Base-by-base conservation (phyloP, 805 yeast genomes). In the Scheffersomyces spartinae region DNA sequence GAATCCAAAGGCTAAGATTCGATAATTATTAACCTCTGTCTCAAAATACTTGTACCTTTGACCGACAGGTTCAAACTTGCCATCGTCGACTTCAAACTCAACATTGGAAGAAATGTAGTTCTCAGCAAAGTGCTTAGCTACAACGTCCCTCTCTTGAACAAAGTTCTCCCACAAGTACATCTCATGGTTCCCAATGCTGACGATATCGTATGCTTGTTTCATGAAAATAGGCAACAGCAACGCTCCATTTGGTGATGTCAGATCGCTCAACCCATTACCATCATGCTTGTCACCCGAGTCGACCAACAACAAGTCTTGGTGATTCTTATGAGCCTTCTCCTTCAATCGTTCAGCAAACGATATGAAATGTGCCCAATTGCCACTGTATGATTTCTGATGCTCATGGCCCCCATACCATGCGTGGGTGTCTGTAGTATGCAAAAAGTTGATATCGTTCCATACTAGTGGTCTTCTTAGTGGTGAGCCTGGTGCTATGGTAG, bases 391-490 rank as follows among this genome's bases (percentile, higher is more conserved):
- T 15, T 67, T 61, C 47, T 86, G 96, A 36, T 75, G 74, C 20
- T 71, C 40, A 54, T 88, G 98, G 0, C 96, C 96, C 4, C 88
- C 74, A 35, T 79, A 71, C 98, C 98, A 91, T 1, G 91, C 96
- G 49, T 91, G 98, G 2, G 96, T 88, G 42, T 91, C 98, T 1
- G 98, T 91, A 1, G 97, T 86, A 43, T 88, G 97, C 14, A 88
- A 42, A 39, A 91, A 82, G 53, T 91, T 88, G 24, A 91, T 30
- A 29, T 75, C 70, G 0, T 86, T 85, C 68, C 85, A 64, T 7
- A 49, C 42, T 16, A 85, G 41, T n/a, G 68, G 67, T 26, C 91
- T 52, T 20, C n/a, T n/a, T n/a, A n/a, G n/a, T n/a, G n/a, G n/a
- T n/a, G n/a, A n/a, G n/a, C n/a, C n/a, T n/a, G n/a, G n/a, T n/a